These are phyloP conservation scores for Buddleja alternifolia DNA, from an alignment of 257 asterid species.

Conservation along the genomic window DNA sequence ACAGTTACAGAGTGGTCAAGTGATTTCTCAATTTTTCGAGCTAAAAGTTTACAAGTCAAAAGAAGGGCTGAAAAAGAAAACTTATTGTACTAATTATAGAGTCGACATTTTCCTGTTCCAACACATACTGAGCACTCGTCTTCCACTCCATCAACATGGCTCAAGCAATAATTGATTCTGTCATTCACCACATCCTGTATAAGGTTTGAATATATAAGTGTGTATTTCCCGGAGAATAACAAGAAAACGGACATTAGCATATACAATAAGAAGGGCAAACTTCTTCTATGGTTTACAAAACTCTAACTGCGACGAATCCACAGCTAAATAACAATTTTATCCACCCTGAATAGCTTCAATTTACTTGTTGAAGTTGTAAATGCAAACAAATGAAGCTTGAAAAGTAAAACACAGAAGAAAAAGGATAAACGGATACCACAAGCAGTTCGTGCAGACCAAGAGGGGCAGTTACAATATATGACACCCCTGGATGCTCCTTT, in stretches of 20 bases:
- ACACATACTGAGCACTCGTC: slow-evolving; percentile 92
- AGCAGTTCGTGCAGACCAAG: slow-evolving; percentile 81
- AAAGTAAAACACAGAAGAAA: slow-evolving; percentile 1
- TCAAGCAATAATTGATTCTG: slow-evolving; percentile 82
- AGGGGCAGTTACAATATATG: slow-evolving; percentile 79
- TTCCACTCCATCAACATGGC: slow-evolving; percentile 78
- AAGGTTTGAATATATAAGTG: not conserved
- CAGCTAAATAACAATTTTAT: not conserved
- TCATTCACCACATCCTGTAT: slow-evolving; percentile 93
- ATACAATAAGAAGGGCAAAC: not conserved
- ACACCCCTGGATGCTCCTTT: slow-evolving; percentile 81
- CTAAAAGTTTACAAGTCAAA: too few relatives aligned
- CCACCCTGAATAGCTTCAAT: not conserved
- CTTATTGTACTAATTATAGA: slow-evolving; percentile 42
- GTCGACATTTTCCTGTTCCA: slow-evolving; percentile 85
- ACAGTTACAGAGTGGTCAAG: not conserved
- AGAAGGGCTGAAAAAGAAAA: too few relatives aligned
- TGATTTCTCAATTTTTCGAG: slow-evolving; percentile 15
- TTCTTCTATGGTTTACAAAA: not conserved
- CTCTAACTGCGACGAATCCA: not conserved
- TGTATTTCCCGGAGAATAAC: not conserved
- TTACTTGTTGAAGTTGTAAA: not conserved
- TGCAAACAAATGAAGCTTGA: not conserved
- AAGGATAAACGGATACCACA: slow-evolving; percentile 49
- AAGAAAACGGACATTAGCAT: slow-evolving; percentile 17